phyloP scores from a whole-genome alignment of 768 basidiomycete genomes.

The Postia placenta region DNA sequence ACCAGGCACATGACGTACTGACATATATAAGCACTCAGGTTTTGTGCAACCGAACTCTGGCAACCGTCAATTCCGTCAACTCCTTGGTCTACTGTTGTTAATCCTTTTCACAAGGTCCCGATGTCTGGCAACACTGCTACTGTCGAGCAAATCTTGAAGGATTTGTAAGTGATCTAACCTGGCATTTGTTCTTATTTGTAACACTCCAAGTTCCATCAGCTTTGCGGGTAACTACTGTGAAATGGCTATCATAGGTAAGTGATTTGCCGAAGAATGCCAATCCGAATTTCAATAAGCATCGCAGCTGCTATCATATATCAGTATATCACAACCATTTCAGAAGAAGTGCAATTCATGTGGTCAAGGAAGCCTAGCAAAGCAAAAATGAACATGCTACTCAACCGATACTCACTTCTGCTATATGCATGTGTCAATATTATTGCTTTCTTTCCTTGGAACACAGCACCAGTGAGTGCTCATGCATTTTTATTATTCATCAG shows the following conservation, averaged over 20 bases:
- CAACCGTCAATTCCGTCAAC: background rate
- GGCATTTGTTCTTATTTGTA: background rate
- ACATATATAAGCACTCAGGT: too few species aligned
- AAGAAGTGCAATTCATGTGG: background rate
- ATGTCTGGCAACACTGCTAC: background rate
- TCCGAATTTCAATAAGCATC: background rate
- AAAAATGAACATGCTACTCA: background rate
- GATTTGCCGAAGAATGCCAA: background rate
- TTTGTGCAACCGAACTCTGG: background rate
- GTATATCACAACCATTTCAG: background rate
- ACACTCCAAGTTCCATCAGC: background rate
- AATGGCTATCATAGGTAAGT: background rate
- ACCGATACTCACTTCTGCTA: background rate
- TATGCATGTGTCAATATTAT: background rate
- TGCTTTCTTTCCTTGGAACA: background rate
- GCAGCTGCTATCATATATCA: background rate
- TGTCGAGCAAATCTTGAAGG: background rate
- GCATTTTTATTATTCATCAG: background rate
- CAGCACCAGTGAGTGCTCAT: background rate
- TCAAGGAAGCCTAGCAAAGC: background rate
- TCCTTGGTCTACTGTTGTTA: too few species aligned
- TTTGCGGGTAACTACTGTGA: background rate
- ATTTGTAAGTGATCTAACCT: background rate
- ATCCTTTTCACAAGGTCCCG: background rate
- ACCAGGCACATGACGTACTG: too few species aligned